phyloP scores from a whole-genome alignment of 1,284 basidiomycete genomes.

The Phellinidium pouzarii region DNA sequence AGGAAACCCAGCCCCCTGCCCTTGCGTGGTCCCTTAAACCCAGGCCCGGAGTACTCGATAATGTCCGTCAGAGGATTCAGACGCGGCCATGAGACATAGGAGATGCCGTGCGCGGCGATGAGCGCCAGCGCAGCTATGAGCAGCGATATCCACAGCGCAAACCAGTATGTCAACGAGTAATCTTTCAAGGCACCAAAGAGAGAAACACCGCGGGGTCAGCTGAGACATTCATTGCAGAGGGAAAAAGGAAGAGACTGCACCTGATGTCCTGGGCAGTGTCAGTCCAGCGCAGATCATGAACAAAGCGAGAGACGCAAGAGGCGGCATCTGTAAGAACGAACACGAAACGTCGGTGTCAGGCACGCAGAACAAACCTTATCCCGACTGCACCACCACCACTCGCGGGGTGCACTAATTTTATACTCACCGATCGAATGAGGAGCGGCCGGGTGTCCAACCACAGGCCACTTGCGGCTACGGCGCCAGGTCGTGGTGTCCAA shows the following conservation, averaged over 20 bases:
- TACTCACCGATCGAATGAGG: constrained; percentile 72
- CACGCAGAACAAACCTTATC: not conserved
- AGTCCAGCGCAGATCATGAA: constrained; percentile 85
- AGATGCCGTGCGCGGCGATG: constrained; percentile 74
- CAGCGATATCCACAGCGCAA: constrained; percentile 70
- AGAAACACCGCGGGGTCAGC: not conserved
- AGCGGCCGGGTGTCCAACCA: constrained; percentile 77
- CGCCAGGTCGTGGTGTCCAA: constrained; percentile 76
- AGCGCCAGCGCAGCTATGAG: constrained; percentile 56
- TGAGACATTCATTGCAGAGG: constrained; percentile 12
- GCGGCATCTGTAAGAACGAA: constrained; percentile 62
- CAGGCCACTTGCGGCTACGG: constrained; percentile 56
- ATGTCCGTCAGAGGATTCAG: constrained; percentile 80
- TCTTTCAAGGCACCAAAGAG: constrained; percentile 37
- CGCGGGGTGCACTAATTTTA: not conserved
- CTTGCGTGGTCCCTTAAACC: constrained; percentile 69
- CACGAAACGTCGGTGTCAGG: not conserved
- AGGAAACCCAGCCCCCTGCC: constrained; percentile 63
- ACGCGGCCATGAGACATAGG: constrained; percentile 93
- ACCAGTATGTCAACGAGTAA: constrained; percentile 76
- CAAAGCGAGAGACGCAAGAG: constrained; percentile 71
- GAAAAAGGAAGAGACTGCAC: constrained; percentile 43
- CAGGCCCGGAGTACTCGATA: constrained; percentile 83
- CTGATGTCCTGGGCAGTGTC: constrained; percentile 76
- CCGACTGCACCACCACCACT: not conserved